Base-by-base conservation (phyloP, 148 eudicot genomes). In the Rheum nobile region DNA sequence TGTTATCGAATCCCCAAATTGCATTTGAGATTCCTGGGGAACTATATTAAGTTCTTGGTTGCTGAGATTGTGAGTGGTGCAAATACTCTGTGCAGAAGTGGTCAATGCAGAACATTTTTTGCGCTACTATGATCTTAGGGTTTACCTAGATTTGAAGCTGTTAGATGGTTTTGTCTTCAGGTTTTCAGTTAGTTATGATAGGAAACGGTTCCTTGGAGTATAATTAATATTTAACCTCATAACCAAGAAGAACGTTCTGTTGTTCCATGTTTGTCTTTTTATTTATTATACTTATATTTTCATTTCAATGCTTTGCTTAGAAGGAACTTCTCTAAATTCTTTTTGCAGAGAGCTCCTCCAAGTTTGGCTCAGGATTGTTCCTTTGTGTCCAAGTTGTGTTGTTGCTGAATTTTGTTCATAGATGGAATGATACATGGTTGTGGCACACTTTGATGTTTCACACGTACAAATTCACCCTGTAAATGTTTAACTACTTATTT, bases 391-490 rank as follows among this genome's bases (percentile, higher is more conserved):
- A 95, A 88, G 99, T 95, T 79, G 96, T 95, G 70, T 94, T 95
- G 72, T 82, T 95, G 85, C 87, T 95, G 77, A 97, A 95, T 84
- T 95, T 95, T 87, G 99, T 95, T 55, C 99, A 95, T 83, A 82
- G 88, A 77, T 95, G 99, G 99, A 95, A 95, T 82, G 97, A 95
- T 88, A 95, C 85, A 83, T 95, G 99, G 99, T n/a, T n/a, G n/a
- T n/a, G n/a, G n/a, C n/a, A n/a, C n/a, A n/a, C n/a, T n/a, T n/a
- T n/a, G n/a, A n/a, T n/a, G n/a, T n/a, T n/a, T n/a, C n/a, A n/a
- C n/a, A n/a, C n/a, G n/a, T n/a, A n/a, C n/a, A n/a, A n/a, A n/a
- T n/a, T n/a, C n/a, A n/a, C n/a, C n/a, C n/a, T n/a, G n/a, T n/a
- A n/a, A n/a, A n/a, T n/a, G n/a, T n/a, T n/a, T n/a, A n/a, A n/a